Evolutionary conservation across 805 yeast species (phyloP), one percentile per base, ranked within the genome.

Genomic region (Kodamaea kaohsiungensis): DNA sequence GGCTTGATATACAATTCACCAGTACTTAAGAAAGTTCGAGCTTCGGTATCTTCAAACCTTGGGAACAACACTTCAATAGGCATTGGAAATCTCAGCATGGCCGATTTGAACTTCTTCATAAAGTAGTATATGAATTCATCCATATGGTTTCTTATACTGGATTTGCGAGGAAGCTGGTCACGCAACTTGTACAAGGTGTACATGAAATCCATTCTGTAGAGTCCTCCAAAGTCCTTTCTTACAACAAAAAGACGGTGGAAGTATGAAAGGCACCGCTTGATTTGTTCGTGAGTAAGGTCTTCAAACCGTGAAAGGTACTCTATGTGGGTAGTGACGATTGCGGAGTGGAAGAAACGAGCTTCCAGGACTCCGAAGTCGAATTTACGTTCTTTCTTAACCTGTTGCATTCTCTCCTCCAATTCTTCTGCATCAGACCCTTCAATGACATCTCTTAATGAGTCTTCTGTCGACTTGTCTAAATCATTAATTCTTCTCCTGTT

Each of bases 181-280:
- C 78, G 63, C 15, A 79, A 66, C 39, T 76, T 77, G 10, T 84
- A 72, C 6, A 88, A 70, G 61, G 88, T 71, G 25, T 80, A 61
- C 79, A 93, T 80, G 64, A 95, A 84, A 65, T 92, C 97, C 35
- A 95, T 65, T 49, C 97, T 74, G 61, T 78, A 86, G 35, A 89
- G 67, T 0, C 85, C 73, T 43, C 85, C 83, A 49, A 77, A 79
- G 54, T 88, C 86, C 42, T 83, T 79, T 48, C 83, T 77, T 1
- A 70, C 61, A 48, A 87, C 85, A 59, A 91, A 84, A 1, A 90
- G 69, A 30, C 89, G 75, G 63, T 89, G 90, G 63, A 91, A 84
- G 63, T 82, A 93, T 0, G 87, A 75, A 7, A 95, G 65, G 9
- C 87, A 85, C 48, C 80, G 77, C 59, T 84, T 85, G 46, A 93